Conservation (phyloP, 805 yeast genomes). For the Saccharomycopsis sp. region DNA sequence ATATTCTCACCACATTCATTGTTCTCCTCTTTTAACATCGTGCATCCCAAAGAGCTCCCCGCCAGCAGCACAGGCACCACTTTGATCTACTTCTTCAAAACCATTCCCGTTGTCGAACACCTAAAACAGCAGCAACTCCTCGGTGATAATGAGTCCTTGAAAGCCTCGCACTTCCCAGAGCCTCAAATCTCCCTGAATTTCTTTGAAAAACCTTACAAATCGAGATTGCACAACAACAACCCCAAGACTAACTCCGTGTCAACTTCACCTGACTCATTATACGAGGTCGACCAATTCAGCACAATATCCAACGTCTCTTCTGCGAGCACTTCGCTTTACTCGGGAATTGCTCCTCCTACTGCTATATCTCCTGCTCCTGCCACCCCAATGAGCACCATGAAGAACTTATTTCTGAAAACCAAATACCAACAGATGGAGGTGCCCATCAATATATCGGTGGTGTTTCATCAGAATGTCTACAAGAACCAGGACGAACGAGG, state of each 20-base stretch:
- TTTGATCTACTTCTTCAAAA: constrained; percentile 10
- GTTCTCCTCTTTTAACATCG: constrained; percentile 4
- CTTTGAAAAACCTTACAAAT: too few species aligned
- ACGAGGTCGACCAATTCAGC: not conserved
- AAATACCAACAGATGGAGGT: constrained; percentile 2
- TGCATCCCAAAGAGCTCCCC: constrained; percentile 2
- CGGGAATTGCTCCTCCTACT: not conserved
- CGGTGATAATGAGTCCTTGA: not conserved
- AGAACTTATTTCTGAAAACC: not conserved
- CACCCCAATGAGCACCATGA: not conserved
- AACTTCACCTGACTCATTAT: not conserved
- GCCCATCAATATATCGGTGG: constrained; percentile 4
- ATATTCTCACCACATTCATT: constrained; percentile 6
- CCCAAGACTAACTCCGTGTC: not conserved
- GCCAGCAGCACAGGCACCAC: not conserved
- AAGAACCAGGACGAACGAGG: constrained; percentile 11
- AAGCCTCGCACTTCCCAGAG: not conserved
- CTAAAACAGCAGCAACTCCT: too few species aligned
- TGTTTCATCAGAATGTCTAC: constrained; percentile 12
- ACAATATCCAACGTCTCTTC: not conserved
- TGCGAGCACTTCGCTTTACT: not conserved
- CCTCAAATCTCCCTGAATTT: not conserved
- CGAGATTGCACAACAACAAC: not conserved
- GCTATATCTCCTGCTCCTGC: not conserved
- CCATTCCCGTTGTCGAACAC: not conserved